phyloP scores from a whole-genome alignment of 2,329 filamentous ascomycete genomes.

The Pestalotiopsis sp. region DNA sequence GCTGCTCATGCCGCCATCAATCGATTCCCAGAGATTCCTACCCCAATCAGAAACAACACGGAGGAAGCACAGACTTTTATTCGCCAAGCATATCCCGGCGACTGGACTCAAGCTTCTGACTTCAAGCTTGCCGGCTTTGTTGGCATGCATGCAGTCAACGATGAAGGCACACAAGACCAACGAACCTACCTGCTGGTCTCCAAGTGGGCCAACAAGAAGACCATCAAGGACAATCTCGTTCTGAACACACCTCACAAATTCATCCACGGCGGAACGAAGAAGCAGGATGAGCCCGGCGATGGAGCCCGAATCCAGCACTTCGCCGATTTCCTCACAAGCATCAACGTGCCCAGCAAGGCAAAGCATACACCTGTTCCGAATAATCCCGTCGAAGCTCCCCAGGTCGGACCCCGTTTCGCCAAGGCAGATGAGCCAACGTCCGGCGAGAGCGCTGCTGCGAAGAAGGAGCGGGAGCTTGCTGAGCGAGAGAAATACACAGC shows the following conservation, averaged over 20 bases:
- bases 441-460: background rate
- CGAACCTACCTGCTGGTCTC: conserved; percentile 16
- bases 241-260: conserved; percentile 23
- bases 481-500: conserved; percentile 17
- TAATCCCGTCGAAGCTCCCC: background rate
- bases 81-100: background rate
- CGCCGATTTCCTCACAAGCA: conserved; percentile 15
- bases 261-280: conserved; percentile 23
- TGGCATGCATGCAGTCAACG: conserved; percentile 20
- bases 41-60: background rate
- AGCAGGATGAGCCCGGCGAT: conserved; percentile 17
- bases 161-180: conserved; percentile 19
- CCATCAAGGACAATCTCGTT: conserved; percentile 18
- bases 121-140: conserved; percentile 20
- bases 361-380: background rate
- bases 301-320: conserved; percentile 22
- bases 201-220: conserved; percentile 3
- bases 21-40: conserved; percentile 16
- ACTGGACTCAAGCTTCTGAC: background rate
- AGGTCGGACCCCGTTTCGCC: background rate
- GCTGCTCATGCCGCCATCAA: conserved; percentile 23
- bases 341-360: conserved; percentile 12
- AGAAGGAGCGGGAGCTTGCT: conserved; percentile 13
- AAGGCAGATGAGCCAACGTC: background rate
- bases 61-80: conserved; percentile 5